Base-by-base conservation (phyloP, 495 filamentous ascomycete genomes). In the Geopyxis carbonaria region DNA sequence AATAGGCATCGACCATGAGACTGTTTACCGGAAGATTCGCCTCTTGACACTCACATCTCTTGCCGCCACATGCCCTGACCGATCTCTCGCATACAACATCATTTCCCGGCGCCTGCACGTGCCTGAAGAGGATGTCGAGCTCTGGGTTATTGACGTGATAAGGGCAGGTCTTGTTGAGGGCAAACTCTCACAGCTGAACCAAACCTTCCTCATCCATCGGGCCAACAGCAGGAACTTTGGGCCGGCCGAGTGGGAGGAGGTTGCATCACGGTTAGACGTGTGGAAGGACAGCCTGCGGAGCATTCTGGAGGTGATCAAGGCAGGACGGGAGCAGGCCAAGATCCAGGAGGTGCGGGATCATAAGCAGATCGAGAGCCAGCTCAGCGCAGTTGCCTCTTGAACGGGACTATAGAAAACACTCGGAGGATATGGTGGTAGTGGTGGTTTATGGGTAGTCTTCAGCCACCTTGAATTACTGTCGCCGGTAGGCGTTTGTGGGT, bases 101-200 rank as follows among this genome's bases (percentile, higher is more conserved):
- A 93, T 97, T 51, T 69, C 78, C 29, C 73, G 76, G 42, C 73
- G 82, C 4, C 71, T 97, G 24, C 76, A 86, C 57, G 74, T 97
- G 28, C 73, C 80, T 13, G 46, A 57, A 20, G 75, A 78, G 41
- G 83, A 94, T 31, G 82, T 93, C 7, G 89, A 97, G 68, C 78
- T 84, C 69, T 97, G 89, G 89, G 78, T 93, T 36, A 97, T 97
- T 47, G 91, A 97, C 59, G 83, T 87, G 34, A 93, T 97, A 60
- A 80, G 91, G 28, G 82, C 85, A 28, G 80, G 81, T 23, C 75
- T 97, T 14, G 79, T 95, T 36, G 89, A 97, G 64, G 89, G 89
- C 45, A 86, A 89, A 60, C 69, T 99, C 35, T 81, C 75, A 16
- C 89, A 99, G 64, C 69, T 83, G 51, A 81, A 81, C 46, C 73